Conservation (phyloP, 768 basidiomycete genomes). For the Mycena venus region DNA sequence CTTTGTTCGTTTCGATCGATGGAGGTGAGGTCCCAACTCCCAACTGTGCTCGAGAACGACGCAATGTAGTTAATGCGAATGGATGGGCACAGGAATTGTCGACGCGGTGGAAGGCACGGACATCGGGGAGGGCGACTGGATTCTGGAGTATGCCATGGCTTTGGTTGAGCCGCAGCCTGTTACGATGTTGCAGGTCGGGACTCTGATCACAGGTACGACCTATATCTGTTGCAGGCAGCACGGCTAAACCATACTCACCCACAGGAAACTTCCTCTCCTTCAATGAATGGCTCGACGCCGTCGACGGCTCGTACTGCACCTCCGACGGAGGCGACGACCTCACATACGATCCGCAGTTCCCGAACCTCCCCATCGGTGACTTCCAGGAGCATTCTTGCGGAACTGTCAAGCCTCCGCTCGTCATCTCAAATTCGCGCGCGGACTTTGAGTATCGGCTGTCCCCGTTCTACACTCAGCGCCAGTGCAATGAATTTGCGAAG, state of each 20-base stretch:
- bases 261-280: slow-evolving; percentile 41
- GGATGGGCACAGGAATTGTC: slow-evolving; percentile 23
- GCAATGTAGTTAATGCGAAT: background rate
- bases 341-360: slow-evolving; percentile 48
- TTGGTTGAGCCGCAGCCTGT: slow-evolving; percentile 49
- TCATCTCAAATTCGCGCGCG: slow-evolving; percentile 57
- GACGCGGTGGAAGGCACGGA: slow-evolving; percentile 34
- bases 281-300: slow-evolving; percentile 53
- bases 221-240: background rate
- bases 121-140: slow-evolving; percentile 59
- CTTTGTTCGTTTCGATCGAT: slow-evolving; percentile 58
- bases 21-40: slow-evolving; percentile 52
- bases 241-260: background rate
- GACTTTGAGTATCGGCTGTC: slow-evolving; percentile 53
- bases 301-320: slow-evolving; percentile 52
- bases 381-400: slow-evolving; percentile 53
- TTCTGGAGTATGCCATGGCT: slow-evolving; percentile 61
- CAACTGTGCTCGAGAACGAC: background rate
- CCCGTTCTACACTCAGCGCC: slow-evolving; percentile 50
- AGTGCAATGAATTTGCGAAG: slow-evolving; percentile 64
- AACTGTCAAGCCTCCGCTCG: slow-evolving; percentile 52
- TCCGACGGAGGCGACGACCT: slow-evolving; percentile 50
- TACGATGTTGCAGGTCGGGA: slow-evolving; percentile 49
- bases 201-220: slow-evolving; percentile 37
- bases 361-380: slow-evolving; percentile 45